Percentiles rank a stretch among this genome's conserved stretches.
Conservation (phyloP, 805 yeast species). For the Hanseniaspora vineae region DNA sequence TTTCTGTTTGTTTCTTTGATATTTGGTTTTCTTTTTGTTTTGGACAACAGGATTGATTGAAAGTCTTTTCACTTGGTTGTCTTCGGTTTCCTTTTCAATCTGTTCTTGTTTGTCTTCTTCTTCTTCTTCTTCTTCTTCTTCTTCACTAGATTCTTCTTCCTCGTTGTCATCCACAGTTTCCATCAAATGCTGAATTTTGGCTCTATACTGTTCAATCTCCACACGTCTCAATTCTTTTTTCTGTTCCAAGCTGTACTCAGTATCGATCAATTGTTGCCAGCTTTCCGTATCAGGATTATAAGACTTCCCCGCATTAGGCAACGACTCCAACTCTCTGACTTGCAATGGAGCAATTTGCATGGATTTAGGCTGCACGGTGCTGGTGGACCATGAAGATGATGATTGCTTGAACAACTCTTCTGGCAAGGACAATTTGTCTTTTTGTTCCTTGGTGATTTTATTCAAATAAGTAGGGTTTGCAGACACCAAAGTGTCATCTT, state of each 20-base stretch:
- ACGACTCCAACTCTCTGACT: slow-evolving; percentile 33
- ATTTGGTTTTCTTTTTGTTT: slow-evolving; percentile 59
- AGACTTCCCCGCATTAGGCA: slow-evolving; percentile 81
- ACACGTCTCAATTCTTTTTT: slow-evolving; percentile 52
- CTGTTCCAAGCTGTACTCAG: slow-evolving; percentile 55
- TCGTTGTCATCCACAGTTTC: slow-evolving; percentile 48
- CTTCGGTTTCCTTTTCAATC: slow-evolving; percentile 22
- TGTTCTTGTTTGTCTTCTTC: slow-evolving; percentile 27
- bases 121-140: slow-evolving; percentile 25
- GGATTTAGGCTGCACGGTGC: slow-evolving; percentile 44
- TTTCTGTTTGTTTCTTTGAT: slow-evolving; percentile 61
- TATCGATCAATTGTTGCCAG: slow-evolving; percentile 62
- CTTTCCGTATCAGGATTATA: slow-evolving; percentile 74
- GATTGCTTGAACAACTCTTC: slow-evolving; percentile 27
- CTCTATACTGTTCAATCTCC: slow-evolving; percentile 48
- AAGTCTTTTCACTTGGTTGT: slow-evolving; percentile 28
- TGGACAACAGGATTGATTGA: slow-evolving; percentile 64
- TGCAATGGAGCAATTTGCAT: slow-evolving; percentile 37
- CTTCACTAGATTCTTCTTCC: slow-evolving; percentile 30
- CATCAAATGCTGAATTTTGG: slow-evolving; percentile 52
- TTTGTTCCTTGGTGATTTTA: slow-evolving; percentile 10
- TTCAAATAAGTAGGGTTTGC: slow-evolving; percentile 19
- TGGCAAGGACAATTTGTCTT: slow-evolving; percentile 19
- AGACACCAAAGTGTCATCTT: slow-evolving; percentile 13
- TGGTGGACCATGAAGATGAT: slow-evolving; percentile 36